A percentile compares a stretch with the other conserved stretches of the same genome.
These are phyloP conservation scores for Cutaneotrichosporon cavernicola DNA, from an alignment of 1,284 basidiomycete genomes.

Conservation along the genomic window DNA sequence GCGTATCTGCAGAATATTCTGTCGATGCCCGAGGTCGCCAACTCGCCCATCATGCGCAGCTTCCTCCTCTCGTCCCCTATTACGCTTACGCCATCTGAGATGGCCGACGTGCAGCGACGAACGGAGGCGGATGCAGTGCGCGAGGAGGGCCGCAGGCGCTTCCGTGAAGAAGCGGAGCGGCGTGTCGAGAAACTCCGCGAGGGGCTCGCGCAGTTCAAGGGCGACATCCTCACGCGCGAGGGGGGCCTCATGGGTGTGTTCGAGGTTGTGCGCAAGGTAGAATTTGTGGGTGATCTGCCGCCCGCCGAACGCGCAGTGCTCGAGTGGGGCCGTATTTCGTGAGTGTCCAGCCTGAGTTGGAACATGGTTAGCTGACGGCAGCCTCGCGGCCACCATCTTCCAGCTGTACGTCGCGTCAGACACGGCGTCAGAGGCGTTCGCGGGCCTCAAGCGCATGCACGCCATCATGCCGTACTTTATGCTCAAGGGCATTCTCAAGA, in stretches of 20 bases:
- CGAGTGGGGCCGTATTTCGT: constrained; percentile 98
- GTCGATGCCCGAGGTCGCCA: constrained; percentile 69
- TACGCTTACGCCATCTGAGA: constrained; percentile 68
- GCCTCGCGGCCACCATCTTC: constrained; percentile 92
- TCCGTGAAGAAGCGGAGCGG: constrained; percentile 80
- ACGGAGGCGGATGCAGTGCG: constrained; percentile 88
- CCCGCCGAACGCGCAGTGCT: constrained; percentile 81
- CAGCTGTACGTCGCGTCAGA: constrained; percentile 92
- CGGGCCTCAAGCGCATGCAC: constrained; percentile 86
- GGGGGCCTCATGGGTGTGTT: constrained; percentile 89
- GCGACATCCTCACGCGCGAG: constrained; percentile 80
- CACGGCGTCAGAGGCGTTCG: constrained; percentile 83
- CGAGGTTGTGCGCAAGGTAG: constrained; percentile 77
- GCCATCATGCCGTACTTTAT: constrained; percentile 98
- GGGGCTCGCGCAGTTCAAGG: constrained; percentile 83
- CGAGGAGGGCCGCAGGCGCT: constrained; percentile 81
- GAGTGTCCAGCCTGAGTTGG: constrained; percentile 27
- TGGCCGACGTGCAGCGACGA: constrained; percentile 72
- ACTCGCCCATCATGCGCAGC: constrained; percentile 78
- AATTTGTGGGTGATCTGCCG: constrained; percentile 75
- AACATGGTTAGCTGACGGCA: constrained; percentile 33
- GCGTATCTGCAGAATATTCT: constrained; percentile 85
- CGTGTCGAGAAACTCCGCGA: constrained; percentile 83
- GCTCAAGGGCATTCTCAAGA: constrained; percentile 83
- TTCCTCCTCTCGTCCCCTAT: constrained; percentile 83